Base-by-base conservation (phyloP, 495 filamentous ascomycete species). In the Penicillium riverlandense region DNA sequence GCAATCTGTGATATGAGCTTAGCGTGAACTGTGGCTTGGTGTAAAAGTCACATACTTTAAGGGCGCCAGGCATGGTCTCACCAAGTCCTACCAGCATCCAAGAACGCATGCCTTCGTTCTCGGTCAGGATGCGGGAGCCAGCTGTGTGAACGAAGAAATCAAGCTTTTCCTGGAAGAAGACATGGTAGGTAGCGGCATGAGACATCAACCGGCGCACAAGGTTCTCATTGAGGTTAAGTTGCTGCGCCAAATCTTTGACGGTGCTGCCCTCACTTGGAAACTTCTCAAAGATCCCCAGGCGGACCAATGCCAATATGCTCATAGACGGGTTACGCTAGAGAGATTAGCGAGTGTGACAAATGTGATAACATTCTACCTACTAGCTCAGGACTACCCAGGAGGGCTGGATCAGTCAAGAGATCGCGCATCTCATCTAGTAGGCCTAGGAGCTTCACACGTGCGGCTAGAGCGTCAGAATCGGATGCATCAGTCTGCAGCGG, bases 71-170 rank as follows among this genome's bases (percentile, higher is more conserved):
- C 29, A 40, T 37, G n/a, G 29, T 37, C 35, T 75, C 72, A 35
- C 75, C 74, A 11, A 59, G 48, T 48, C 72, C 72, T 54, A 76
- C 70, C 10, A 66, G 65, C 27, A 77, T 45, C 74, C 72, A 77
- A 38, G 67, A 58, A 29, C 70, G 60, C 43, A 78, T 65, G 31
- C 58, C 51, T 12, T 48, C 43, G 40, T 75, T 70, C 44, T 69
- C 61, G 28, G 62, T 60, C 1, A 78, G 61, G 11, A 67, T 46
- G 12, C 59, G 59, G 4, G 69, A 74, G 0, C 61, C 61, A 11
- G 46, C 46, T 11, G 46, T 53, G 30, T 53, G 50, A 7, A 45
- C 37, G 14, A 47, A 44, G 10, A 53, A 44, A 22, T 41, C 45
- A 12, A 29, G 41, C 28, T 37, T 43, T n/a, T 28, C 27, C 35